Evolutionary conservation across 2,329 filamentous ascomycete species (phyloP), one percentile per base, ranked within the genome.

Genomic region (Fonsecaea pugnacius): DNA sequence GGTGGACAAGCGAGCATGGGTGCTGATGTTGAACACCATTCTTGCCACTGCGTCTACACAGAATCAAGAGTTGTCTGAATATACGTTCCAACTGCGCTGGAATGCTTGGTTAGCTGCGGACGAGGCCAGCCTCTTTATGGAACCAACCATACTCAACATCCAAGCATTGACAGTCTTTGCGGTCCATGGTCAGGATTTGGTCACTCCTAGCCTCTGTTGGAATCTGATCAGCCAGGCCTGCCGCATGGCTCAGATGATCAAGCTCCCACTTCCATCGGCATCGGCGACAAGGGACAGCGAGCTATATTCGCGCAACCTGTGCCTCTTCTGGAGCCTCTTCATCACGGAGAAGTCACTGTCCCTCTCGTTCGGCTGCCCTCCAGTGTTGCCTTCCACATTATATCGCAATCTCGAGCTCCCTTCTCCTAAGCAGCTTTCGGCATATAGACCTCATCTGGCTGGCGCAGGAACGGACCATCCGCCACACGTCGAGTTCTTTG

Each of bases 251-350:
- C 58, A 60, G 35, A 51, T 33, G n/a, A n/a, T 60, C 46, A 60
- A 60, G 46, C 48, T 60, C 3, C 58, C 24, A 16, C 32, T 60
- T n/a, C 27, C 58, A 1, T 60, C 46, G 10, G 50, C 10, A 40
- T 16, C 32, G 30, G 35, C 32, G 14, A 16, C n/a, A 2, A 40
- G 9, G 18, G 27, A 52, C 33, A 53, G 46, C 36, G 46, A 60
- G 33, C n/a, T 53, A 18, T 38, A 52, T 36, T 36, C 58, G 7
- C 46, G 58, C 30, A 60, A 43, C 18, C 14, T 60, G 8, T 60
- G 46, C 43, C 36, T 60, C 8, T 60, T 60, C 35, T 60, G 58
- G 58, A 53, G 58, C 32, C 58, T 60, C 6, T 60, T 60, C 46
- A 53, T 60, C 32, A 53, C 40, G 9, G 58, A 60, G 33, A 60